Conservation (phyloP, 225 moss, liverwort and hornwort genomes). For the Thuidium tamariscinum region DNA sequence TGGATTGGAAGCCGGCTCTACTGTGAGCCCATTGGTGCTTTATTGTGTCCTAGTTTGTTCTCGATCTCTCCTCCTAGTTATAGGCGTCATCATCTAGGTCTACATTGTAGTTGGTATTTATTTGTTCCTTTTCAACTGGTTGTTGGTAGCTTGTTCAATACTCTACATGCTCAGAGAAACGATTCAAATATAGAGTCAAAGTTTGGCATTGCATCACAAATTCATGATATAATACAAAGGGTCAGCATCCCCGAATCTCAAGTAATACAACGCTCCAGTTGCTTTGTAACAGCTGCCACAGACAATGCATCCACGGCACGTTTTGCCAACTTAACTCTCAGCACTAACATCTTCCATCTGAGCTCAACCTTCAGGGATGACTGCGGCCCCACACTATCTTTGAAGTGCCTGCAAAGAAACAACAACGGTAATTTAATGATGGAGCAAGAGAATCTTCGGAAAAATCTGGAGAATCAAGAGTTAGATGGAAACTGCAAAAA, state of each 20-base stretch:
- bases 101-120: too few species aligned
- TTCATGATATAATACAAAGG: background rate
- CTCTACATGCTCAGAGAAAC: too few species aligned
- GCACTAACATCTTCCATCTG: conserved; percentile 62
- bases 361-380: conserved; percentile 39
- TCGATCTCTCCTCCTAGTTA: too few species aligned
- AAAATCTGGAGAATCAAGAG: background rate
- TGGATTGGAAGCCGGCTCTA: too few species aligned
- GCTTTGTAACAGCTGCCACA: conserved; percentile 30
- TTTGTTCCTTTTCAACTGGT: too few species aligned
- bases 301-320: conserved; percentile 24
- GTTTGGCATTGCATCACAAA: background rate
- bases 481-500: background rate
- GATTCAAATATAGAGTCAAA: background rate
- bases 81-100: too few species aligned
- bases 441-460: background rate
- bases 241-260: background rate
- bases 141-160: too few species aligned
- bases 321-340: conserved; percentile 51
- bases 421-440: background rate
- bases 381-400: conserved; percentile 19
- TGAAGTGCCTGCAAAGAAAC: conserved; percentile 41
- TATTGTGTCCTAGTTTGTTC: too few species aligned
- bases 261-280: background rate
- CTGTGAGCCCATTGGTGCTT: too few species aligned